These are phyloP conservation scores for Grammothele lineata DNA, from an alignment of 768 basidiomycete species.

Conservation along the genomic window DNA sequence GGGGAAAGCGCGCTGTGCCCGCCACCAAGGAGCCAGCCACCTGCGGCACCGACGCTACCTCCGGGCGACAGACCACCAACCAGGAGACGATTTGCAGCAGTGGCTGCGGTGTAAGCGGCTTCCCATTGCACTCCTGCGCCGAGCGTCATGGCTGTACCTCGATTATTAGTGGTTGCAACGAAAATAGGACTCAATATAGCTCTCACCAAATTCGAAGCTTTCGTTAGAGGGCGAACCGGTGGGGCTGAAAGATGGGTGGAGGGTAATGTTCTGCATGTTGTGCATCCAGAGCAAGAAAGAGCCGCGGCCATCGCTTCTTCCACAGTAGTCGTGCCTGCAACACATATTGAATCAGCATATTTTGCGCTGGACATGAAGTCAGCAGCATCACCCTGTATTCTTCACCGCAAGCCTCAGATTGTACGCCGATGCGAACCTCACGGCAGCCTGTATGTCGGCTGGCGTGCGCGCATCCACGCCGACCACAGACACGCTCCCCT, in stretches of 20 bases:
- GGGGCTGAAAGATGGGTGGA: conserved; percentile 29
- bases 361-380: no score
- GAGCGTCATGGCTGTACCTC: conserved; percentile 29
- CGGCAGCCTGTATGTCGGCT: conserved; percentile 28
- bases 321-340: conserved; percentile 29
- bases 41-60: conserved; percentile 43
- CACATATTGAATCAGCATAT: no score
- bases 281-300: conserved; percentile 36
- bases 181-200: no score
- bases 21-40: conserved; percentile 39
- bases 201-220: conserved; percentile 8
- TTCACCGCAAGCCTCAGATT: conserved; percentile 24
- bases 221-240: conserved; percentile 25
- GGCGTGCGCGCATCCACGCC: conserved; percentile 19
- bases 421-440: conserved; percentile 19
- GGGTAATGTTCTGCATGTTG: conserved; percentile 34
- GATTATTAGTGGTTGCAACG: no score
- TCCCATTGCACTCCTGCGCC: conserved; percentile 23
- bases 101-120: conserved; percentile 3
- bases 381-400: conserved; percentile 19
- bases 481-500: conserved; percentile 38
- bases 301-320: conserved; percentile 24
- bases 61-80: conserved; percentile 1
- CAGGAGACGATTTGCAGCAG: neutral
- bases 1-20: conserved; percentile 28